These are phyloP conservation scores for Cyclanthera cordifolia DNA, from an alignment of 306 rosid genomes.

Conservation along the genomic window DNA sequence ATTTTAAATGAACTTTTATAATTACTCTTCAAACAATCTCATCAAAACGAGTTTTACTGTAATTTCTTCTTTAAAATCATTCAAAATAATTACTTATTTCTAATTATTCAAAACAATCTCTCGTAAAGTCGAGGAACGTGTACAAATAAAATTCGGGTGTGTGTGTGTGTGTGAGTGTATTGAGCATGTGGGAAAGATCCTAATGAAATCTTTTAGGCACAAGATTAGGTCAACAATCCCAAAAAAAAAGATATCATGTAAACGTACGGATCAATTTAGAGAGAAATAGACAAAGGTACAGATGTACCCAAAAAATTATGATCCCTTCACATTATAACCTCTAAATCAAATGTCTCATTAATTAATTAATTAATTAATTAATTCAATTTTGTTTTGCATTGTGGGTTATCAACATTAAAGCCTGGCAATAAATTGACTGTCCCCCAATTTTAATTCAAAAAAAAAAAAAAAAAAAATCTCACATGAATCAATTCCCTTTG, in stretches of 20 bases:
- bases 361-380: neutral
- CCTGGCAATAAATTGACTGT: constrained; percentile 27
- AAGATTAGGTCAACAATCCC: constrained; percentile 5
- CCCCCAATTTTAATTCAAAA: neutral
- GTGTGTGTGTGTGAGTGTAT: no score
- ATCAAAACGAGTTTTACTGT: no score
- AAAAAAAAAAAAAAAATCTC: neutral
- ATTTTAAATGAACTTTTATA: no score
- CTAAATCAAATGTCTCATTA: neutral
- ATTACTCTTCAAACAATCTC: no score
- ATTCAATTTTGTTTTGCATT: neutral
- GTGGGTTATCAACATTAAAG: constrained; percentile 8
- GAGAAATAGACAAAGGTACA: neutral
- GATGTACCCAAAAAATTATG: constrained; percentile 8
- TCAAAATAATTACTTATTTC: no score
- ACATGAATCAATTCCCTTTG: constrained; percentile 15
- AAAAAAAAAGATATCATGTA: neutral
- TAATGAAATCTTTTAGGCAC: neutral
- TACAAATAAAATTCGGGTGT: no score
- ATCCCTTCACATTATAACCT: neutral
- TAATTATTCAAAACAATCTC: no score
- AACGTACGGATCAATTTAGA: neutral
- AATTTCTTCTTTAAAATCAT: no score
- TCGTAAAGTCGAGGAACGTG: no score
- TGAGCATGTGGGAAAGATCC: neutral